Percentiles rank a stretch among this genome's conserved stretches.
Conservation (phyloP, 2,329 filamentous ascomycete genomes). For the Aspergillus sp. region DNA sequence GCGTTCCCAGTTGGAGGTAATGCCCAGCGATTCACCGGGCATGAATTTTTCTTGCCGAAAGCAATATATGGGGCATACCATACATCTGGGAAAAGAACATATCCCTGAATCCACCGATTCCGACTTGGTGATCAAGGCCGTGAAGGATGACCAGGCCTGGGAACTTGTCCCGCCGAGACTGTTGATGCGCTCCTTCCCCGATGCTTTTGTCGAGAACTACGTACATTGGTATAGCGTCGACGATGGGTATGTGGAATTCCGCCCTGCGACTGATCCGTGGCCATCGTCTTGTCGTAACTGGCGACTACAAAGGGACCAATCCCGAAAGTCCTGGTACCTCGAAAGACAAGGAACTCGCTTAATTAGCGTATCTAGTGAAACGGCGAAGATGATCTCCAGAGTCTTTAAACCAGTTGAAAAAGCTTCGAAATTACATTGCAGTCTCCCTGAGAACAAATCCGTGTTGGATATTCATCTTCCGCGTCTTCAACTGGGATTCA, state of each 20-base stretch:
- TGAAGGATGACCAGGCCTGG: constrained; percentile 8
- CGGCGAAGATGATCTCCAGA: background rate
- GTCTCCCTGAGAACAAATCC: background rate
- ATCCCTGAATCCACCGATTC: constrained; percentile 9
- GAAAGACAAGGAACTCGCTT: background rate
- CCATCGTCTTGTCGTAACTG: background rate
- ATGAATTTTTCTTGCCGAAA: constrained; percentile 16
- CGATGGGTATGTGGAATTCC: constrained; percentile 22
- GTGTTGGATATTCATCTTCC: constrained; percentile 36
- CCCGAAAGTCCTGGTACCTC: background rate
- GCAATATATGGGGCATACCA: constrained; percentile 10
- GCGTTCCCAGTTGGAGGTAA: constrained; percentile 13
- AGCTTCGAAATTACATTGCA: background rate
- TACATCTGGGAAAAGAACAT: constrained; percentile 13
- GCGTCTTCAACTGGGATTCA: constrained; percentile 43
- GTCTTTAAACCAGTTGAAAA: background rate
- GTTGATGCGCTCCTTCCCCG: constrained; percentile 23
- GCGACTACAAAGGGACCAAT: background rate
- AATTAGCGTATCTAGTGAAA: background rate
- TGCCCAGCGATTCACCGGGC: background rate
- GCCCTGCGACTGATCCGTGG: background rate
- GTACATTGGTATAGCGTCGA: constrained; percentile 42
- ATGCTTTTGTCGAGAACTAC: constrained; percentile 31
- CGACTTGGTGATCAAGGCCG: constrained; percentile 29
- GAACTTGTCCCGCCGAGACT: constrained; percentile 26